A percentile compares a stretch with the other conserved stretches of the same genome.
These are phyloP conservation scores for Penicillium verrucosum DNA, from an alignment of 2,329 filamentous ascomycete genomes.

Conservation along the genomic window DNA sequence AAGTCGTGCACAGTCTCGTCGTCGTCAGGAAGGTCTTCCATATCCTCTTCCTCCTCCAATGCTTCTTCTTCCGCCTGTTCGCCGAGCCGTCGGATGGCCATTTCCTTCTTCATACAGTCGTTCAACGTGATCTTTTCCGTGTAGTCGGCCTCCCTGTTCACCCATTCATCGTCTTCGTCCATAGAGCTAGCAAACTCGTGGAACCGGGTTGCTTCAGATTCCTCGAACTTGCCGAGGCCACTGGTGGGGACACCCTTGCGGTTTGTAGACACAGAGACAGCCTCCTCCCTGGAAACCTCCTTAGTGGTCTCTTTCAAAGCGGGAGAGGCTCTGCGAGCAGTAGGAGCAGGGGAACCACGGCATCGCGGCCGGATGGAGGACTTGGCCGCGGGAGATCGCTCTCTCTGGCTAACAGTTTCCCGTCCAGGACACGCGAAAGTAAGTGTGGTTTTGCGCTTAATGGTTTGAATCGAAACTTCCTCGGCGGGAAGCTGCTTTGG, in stretches of 20 bases:
- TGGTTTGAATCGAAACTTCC: constrained; percentile 19
- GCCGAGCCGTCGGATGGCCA: constrained; percentile 76
- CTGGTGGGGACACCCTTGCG: constrained; percentile 33
- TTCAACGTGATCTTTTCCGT: constrained; percentile 76
- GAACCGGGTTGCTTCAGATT: constrained; percentile 55
- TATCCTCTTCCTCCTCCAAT: constrained; percentile 66
- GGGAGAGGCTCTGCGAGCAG: constrained; percentile 29
- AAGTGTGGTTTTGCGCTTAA: constrained; percentile 45
- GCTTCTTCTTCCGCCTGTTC: constrained; percentile 91
- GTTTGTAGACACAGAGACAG: constrained; percentile 12
- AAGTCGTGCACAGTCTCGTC: constrained; percentile 55
- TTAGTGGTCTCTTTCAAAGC: constrained; percentile 10
- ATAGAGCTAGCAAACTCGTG: constrained; percentile 88
- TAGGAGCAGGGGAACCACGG: constrained; percentile 43
- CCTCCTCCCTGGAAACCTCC: constrained; percentile 7
- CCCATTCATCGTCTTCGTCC: constrained; percentile 86
- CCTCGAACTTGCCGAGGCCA: constrained; percentile 40
- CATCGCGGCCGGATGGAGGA: constrained; percentile 27
- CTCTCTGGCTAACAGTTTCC: constrained; percentile 26
- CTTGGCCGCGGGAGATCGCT: constrained; percentile 28
- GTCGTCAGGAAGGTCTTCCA: constrained; percentile 65
- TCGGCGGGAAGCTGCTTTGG: constrained; percentile 12
- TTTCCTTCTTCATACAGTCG: constrained; percentile 87
- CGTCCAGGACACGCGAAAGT: constrained; percentile 48
- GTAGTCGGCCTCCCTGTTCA: constrained; percentile 64